phyloP scores from a whole-genome alignment of 2,329 filamentous ascomycete species.

The Trichoderma simmonsii region DNA sequence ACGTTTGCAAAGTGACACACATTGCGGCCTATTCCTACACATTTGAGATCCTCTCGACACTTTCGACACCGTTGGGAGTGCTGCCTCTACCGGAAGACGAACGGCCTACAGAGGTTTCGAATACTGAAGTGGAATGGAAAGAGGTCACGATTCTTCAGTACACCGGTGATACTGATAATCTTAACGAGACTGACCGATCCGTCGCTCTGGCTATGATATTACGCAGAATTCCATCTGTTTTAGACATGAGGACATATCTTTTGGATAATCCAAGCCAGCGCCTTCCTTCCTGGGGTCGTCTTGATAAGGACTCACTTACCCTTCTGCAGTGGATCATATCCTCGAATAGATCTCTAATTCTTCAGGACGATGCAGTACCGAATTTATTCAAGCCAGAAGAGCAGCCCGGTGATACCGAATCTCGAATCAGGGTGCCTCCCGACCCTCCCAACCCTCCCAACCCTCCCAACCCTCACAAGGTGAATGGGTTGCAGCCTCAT shows the following conservation, averaged over 20 bases:
- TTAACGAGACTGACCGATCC: constrained; percentile 18
- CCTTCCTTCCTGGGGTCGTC: constrained; percentile 47
- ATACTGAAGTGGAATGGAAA: constrained; percentile 17
- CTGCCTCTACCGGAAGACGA: not conserved
- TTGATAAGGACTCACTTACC: constrained; percentile 64
- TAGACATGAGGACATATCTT: constrained; percentile 53
- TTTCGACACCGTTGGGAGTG: not conserved
- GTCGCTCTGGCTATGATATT: constrained; percentile 45
- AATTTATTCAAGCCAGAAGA: constrained; percentile 24
- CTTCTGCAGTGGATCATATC: constrained; percentile 85
- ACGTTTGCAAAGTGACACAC: constrained; percentile 3
- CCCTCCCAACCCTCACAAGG: constrained; percentile 41
- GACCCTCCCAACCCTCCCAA: not conserved
- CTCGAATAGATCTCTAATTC: constrained; percentile 82
- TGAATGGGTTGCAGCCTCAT: constrained; percentile 56
- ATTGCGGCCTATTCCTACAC: not conserved
- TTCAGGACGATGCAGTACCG: constrained; percentile 58
- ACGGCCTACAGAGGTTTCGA: not conserved
- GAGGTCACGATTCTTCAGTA: constrained; percentile 27
- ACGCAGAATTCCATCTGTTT: constrained; percentile 58
- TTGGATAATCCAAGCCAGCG: constrained; percentile 35
- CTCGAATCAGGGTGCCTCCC: not conserved
- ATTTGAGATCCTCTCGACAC: constrained; percentile 1
- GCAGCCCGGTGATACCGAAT: not conserved
- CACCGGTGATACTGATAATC: constrained; percentile 25